phyloP scores from a whole-genome alignment of 805 yeast genomes.

The Kockiozyma suomiensis region DNA sequence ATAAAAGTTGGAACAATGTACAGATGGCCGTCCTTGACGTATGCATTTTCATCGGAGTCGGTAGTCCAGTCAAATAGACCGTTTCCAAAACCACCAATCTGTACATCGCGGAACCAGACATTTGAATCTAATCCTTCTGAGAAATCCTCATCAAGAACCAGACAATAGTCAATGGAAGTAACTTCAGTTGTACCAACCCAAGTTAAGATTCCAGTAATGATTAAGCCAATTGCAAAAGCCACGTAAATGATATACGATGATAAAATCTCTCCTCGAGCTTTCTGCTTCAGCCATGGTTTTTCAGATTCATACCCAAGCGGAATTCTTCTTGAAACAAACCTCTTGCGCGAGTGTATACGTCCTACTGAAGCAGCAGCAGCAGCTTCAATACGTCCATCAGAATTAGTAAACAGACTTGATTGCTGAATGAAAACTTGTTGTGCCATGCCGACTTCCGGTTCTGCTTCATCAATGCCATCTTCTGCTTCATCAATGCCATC shows the following conservation, averaged over 20 bases:
- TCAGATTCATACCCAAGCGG: constrained; percentile 25
- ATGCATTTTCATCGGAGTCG: constrained; percentile 12
- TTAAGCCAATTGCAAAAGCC: constrained; percentile 12
- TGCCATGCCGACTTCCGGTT: neutral
- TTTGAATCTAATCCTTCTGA: neutral
- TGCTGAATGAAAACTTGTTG: neutral
- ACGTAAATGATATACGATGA: constrained; percentile 7
- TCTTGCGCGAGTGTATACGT: constrained; percentile 15
- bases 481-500: neutral
- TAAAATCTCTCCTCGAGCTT: constrained; percentile 15
- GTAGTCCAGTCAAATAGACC: constrained; percentile 31
- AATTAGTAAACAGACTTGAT: neutral
- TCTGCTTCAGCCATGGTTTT: constrained; percentile 28
- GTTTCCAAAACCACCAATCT: constrained; percentile 31
- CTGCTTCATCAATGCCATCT: neutral
- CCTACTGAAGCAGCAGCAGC: neutral
- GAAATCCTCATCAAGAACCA: constrained; percentile 21
- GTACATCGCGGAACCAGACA: constrained; percentile 21
- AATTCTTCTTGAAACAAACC: constrained; percentile 24
- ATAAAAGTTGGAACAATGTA: constrained; percentile 30
- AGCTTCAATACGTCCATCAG: neutral
- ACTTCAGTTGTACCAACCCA: constrained; percentile 28
- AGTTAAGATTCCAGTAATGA: constrained; percentile 17
- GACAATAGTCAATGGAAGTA: constrained; percentile 16
- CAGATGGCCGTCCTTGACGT: constrained; percentile 21